Base-by-base conservation (phyloP, 495 filamentous ascomycete species). In the Opeltia flavorubescens region DNA sequence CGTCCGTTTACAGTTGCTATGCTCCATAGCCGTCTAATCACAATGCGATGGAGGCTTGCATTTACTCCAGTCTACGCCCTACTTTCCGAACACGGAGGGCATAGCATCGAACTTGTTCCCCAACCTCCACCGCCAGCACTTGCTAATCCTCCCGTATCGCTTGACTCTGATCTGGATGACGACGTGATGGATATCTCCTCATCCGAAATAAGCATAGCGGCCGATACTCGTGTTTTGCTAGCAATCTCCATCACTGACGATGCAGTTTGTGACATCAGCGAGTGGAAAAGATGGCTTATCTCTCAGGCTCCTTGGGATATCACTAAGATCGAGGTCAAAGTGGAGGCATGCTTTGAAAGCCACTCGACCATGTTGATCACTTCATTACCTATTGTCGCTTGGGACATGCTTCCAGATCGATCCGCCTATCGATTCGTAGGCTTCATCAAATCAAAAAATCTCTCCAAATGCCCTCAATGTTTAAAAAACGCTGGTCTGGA, bases 1-100 rank as follows among this genome's bases (percentile, higher is more conserved):
- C 12, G 18, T 8, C 11, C 44, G 5, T 52, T 52, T n/a, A 52
- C 44, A 1, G 39, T 48, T 34, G 28, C 50, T 26, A 52, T 52
- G 50, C 39, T 52, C 17, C 44, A 52, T 30, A n/a, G 44, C 24
- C 44, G 50, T 26, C n/a, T 52, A 15, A 35, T 52, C 28, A 52
- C 36, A 9, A 38, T 43, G 29, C 30, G 45, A n/a, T 24, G 39
- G 21, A 47, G 30, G 25, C n/a, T 48, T 1, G 27, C 34, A 17
- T 39, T 26, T 4, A 52, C 49, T 15, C 49, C 49, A 7, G 44
- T 47, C 11, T 50, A 50, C 30, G 48, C 41, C 18, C 31, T 36
- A 3, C 42, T 44, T 13, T 44, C 48, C 29, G 40, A 45, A 17
- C 31, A 26, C 13, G 29, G 45, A n/a, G 13, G 45, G 15, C 36